Evolutionary conservation across 225 moss, liverwort and hornwort genomes (phyloP).

Genomic region (Marchantia paleacea): DNA sequence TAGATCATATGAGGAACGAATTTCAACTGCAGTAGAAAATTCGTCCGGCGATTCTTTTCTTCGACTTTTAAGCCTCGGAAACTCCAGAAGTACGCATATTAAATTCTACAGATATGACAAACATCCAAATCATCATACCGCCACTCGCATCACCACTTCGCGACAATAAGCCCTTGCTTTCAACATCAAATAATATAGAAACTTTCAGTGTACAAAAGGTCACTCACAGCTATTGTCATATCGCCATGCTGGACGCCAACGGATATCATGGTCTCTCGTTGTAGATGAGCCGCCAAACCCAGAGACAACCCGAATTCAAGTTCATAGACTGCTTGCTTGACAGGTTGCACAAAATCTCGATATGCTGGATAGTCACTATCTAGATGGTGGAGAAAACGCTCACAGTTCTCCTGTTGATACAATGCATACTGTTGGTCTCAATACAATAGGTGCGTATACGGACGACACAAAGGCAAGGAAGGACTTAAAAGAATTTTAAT

Average conservation of each 20-base stretch:
- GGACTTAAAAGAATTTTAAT: neutral
- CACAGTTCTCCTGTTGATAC: conserved; percentile 65
- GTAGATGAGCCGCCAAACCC: conserved; percentile 52
- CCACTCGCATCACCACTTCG: neutral
- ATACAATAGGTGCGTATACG: neutral
- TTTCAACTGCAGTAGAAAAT: neutral
- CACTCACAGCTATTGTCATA: conserved; percentile 38
- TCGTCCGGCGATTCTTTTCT: neutral
- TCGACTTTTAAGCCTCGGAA: conserved; percentile 39
- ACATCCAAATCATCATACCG: neutral
- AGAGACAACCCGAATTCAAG: conserved; percentile 83
- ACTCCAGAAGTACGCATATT: conserved; percentile 71
- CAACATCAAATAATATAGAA: neutral
- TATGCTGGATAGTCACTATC: conserved; percentile 61
- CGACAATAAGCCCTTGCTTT: neutral
- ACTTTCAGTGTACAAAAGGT: neutral
- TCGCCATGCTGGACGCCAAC: conserved; percentile 41
- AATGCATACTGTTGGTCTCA: conserved; percentile 9
- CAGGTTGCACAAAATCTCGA: conserved; percentile 84
- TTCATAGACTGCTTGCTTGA: conserved; percentile 78
- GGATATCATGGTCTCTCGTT: conserved; percentile 46
- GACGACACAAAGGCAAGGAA: neutral
- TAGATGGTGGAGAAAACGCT: conserved; percentile 63
- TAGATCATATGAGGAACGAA: conserved; percentile 16
- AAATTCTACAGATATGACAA: conserved; percentile 39